Evolutionary conservation across 352 stramenopile genomes (phyloP).

Genomic region (Phytopythium oedochilum): DNA sequence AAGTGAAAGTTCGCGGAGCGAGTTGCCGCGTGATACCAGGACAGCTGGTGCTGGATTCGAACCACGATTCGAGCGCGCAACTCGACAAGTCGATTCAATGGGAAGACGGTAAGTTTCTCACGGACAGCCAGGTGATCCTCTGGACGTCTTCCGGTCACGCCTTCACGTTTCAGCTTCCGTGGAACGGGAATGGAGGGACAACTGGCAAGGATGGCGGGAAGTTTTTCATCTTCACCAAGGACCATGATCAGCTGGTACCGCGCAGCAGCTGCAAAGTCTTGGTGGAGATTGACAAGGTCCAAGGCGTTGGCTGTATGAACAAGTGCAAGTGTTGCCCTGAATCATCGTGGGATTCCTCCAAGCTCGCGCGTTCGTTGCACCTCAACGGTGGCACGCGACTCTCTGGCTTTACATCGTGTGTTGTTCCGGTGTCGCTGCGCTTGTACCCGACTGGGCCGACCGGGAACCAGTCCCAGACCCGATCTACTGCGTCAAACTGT

Average conservation of each 20-base stretch:
- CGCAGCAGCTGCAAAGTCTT: conserved; percentile 64
- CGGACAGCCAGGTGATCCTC: conserved; percentile 51
- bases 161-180: conserved; percentile 40
- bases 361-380: not conserved
- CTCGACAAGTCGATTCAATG: conserved; percentile 24
- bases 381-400: not conserved
- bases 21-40: conserved; percentile 39
- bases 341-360: not conserved
- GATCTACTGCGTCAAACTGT: conserved; percentile 5
- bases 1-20: conserved; percentile 30
- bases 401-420: conserved; percentile 50
- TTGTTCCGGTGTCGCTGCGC: conserved; percentile 8
- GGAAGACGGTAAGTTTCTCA: conserved; percentile 64
- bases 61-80: conserved; percentile 7
- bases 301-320: conserved; percentile 48
- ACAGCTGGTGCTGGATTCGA: conserved; percentile 23
- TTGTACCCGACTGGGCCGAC: not conserved
- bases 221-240: conserved; percentile 82
- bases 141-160: conserved; percentile 68
- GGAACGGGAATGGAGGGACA: conserved; percentile 11
- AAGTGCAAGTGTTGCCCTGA: conserved; percentile 48
- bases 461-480: not conserved
- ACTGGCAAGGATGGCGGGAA: conserved; percentile 31
- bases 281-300: conserved; percentile 37
- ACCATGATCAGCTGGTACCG: conserved; percentile 77